Base-by-base conservation (phyloP, 495 filamentous ascomycete genomes). In the Filosporella fistucella region DNA sequence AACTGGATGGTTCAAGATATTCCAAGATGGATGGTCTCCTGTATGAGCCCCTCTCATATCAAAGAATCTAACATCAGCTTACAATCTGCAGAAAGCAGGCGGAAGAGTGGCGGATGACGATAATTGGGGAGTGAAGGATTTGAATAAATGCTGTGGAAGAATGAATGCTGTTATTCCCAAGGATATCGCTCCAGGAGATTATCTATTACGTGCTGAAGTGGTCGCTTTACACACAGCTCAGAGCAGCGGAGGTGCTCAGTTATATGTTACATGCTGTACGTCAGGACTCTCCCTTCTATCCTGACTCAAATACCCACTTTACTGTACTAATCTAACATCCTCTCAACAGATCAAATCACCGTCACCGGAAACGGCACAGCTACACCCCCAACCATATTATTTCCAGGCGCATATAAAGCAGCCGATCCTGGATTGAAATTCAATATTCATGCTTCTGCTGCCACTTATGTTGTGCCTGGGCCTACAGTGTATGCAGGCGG, bases 161-260 rank as follows among this genome's bases (percentile, higher is more conserved):
- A 43, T 38, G 75, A 75, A 78, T 47, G 75, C 88, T 37, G 79
- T 75, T 38, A 84, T 93, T 58, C 86, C 87, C 21, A 57, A 66
- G 26, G 65, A 68, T 60, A 74, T 90, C 41, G 74, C 72, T 28
- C 52, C 80, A 13, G 86, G 86, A 41, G 81, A 85, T 69, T 93
- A 89, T 59, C 80, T 93, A 49, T 67, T 93, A 37, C 83, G 88
- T 25, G 84, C 88, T 59, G 88, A 93, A 65, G 82, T 89, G 52
- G 84, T 89, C 41, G 86, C 81, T 14, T 74, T 91, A 14, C 85
- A 91, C 70, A 72, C 74, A 17, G 84, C 80, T 9, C 69, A 62
- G 18, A 57, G 68, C 16, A 49, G 53, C 14, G 71, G 81, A 57
- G 85, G 85, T 28, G 84, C 87, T 3, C 86, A 93, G 72, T 78